Conservation (phyloP, 2,329 filamentous ascomycete genomes). For the Colletotrichum aenigma region DNA sequence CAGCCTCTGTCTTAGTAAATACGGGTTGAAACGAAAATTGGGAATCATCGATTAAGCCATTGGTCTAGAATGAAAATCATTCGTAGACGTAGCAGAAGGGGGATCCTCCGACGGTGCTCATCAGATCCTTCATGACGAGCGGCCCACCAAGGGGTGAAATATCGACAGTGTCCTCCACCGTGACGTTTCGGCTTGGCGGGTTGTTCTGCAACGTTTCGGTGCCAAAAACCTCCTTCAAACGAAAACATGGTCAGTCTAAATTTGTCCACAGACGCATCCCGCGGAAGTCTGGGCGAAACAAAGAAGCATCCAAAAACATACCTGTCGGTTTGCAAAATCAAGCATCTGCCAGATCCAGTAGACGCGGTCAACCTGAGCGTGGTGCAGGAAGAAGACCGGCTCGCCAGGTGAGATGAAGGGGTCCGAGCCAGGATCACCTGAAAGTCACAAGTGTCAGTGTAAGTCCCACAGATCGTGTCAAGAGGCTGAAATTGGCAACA, state of each 20-base stretch:
- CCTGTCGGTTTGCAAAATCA: conserved; percentile 40
- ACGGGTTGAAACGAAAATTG: neutral
- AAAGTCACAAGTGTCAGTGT: neutral
- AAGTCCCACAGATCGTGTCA: neutral
- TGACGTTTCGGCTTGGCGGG: conserved; percentile 44
- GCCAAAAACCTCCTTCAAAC: conserved; percentile 33
- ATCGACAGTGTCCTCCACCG: conserved; percentile 40
- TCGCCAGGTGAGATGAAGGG: conserved; percentile 48
- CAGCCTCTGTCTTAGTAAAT: neutral
- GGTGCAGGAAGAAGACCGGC: conserved; percentile 50
- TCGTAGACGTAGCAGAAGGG: conserved; percentile 50
- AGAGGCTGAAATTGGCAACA: neutral
- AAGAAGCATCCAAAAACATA: neutral
- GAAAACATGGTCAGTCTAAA: neutral
- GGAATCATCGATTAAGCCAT: neutral
- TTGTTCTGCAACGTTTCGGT: conserved; percentile 46
- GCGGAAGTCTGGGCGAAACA: neutral
- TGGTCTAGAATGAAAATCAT: neutral
- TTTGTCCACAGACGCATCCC: neutral
- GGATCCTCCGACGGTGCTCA: conserved; percentile 42
- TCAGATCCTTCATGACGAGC: conserved; percentile 36
- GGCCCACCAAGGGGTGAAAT: conserved; percentile 36
- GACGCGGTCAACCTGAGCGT: conserved; percentile 48
- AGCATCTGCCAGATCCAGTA: conserved; percentile 53
- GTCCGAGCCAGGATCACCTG: conserved; percentile 50